Evolutionary conservation across 352 stramenopile species (phyloP).

Genomic region (Pythium chondricola): DNA sequence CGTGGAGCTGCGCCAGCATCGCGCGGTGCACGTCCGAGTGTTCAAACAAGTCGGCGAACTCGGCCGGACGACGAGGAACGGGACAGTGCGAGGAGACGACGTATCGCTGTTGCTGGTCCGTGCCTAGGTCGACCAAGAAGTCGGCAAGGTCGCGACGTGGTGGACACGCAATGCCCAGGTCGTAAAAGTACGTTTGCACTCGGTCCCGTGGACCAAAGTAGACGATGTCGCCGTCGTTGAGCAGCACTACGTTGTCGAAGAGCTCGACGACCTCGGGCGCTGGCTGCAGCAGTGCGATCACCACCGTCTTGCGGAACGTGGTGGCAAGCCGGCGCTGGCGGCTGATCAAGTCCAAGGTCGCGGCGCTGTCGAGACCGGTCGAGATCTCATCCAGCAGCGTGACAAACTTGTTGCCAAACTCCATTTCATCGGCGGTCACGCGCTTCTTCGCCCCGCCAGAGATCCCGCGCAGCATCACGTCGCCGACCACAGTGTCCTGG

Average conservation of each 20-base stretch:
- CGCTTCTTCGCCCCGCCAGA: slow-evolving; percentile 42
- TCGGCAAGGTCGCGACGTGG: slow-evolving; percentile 19
- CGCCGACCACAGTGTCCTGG: slow-evolving; percentile 38
- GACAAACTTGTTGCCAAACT: slow-evolving; percentile 57
- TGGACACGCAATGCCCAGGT: slow-evolving; percentile 18
- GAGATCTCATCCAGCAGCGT: slow-evolving; percentile 88
- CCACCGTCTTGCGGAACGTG: slow-evolving; percentile 24
- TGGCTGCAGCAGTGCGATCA: slow-evolving; percentile 26
- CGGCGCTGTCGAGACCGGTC: slow-evolving; percentile 88
- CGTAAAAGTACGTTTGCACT: slow-evolving; percentile 17
- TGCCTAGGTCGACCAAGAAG: slow-evolving; percentile 21
- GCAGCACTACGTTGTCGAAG: slow-evolving; percentile 20
- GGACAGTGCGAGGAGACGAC: neutral
- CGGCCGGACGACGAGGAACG: slow-evolving; percentile 1
- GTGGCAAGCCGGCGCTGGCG: slow-evolving; percentile 31
- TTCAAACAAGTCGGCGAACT: slow-evolving; percentile 23
- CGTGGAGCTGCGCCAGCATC: slow-evolving; percentile 69
- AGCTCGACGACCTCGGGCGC: slow-evolving; percentile 22
- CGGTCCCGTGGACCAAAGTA: slow-evolving; percentile 20
- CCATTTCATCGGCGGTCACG: slow-evolving; percentile 57
- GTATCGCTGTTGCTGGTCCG: slow-evolving; percentile 16
- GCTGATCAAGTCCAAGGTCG: slow-evolving; percentile 86
- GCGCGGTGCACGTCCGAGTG: slow-evolving; percentile 9
- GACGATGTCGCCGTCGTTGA: slow-evolving; percentile 20
- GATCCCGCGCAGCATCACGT: slow-evolving; percentile 34